phyloP scores from a whole-genome alignment of 495 filamentous ascomycete species.

The Penicillium longicatenatum region DNA sequence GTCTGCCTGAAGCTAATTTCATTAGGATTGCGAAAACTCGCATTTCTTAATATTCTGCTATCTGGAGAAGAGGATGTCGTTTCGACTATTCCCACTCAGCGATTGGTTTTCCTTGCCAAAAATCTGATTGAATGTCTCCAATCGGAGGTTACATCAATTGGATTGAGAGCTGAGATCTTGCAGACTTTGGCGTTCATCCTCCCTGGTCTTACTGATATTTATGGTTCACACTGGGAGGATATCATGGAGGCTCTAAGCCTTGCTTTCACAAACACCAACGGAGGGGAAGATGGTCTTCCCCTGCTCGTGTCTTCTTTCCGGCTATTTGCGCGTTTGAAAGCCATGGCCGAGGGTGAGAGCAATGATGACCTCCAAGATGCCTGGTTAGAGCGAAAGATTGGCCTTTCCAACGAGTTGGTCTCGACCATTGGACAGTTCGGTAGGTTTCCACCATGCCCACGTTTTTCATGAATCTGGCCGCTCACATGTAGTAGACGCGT shows the following conservation, averaged over 20 bases:
- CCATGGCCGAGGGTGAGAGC: conserved; percentile 54
- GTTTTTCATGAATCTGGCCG: background rate
- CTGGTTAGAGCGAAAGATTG: conserved; percentile 53
- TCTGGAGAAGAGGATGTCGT: conserved; percentile 52
- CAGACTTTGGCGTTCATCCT: conserved; percentile 66
- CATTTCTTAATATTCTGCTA: conserved; percentile 60
- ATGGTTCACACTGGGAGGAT: conserved; percentile 82
- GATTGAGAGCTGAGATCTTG: conserved; percentile 55
- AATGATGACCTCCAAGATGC: conserved; percentile 88
- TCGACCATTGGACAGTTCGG: conserved; percentile 47
- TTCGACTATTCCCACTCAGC: conserved; percentile 68
- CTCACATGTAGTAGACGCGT: conserved; percentile 38
- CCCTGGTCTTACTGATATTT: conserved; percentile 71
- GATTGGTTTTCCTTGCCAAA: conserved; percentile 80
- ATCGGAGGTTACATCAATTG: conserved; percentile 42
- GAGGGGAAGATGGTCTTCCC: conserved; percentile 55
- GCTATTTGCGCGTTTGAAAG: conserved; percentile 63
- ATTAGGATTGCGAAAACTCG: conserved; percentile 53
- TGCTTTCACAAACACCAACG: conserved; percentile 52
- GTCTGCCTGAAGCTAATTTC: conserved; percentile 20
- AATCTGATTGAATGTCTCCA: conserved; percentile 72
- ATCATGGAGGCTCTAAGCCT: conserved; percentile 58
- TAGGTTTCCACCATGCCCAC: conserved; percentile 22
- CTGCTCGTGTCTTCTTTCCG: conserved; percentile 70
- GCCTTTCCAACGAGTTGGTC: conserved; percentile 58